Conservation (phyloP, 2,329 filamentous ascomycete genomes). For the Diaporthe velutina region DNA sequence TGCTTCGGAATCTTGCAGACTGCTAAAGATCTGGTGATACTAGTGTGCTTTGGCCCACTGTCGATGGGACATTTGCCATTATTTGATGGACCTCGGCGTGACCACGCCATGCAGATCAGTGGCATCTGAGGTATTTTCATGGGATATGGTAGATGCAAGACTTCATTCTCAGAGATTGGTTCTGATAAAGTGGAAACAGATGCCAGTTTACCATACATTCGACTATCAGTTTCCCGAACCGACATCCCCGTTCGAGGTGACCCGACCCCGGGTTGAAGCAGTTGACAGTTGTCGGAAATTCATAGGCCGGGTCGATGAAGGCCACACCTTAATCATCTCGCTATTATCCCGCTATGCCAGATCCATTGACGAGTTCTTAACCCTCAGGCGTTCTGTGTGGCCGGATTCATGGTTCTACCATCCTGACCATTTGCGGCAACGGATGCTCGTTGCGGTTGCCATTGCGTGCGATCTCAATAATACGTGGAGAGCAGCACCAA, state of each 20-base stretch:
- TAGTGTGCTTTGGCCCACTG: not conserved
- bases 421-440: not conserved
- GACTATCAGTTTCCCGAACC: not conserved
- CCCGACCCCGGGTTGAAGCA: not conserved
- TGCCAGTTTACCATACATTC: not conserved
- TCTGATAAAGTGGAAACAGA: not conserved
- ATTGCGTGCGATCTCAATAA: not conserved
- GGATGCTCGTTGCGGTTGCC: not conserved
- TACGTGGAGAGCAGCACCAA: not conserved
- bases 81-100: not conserved
- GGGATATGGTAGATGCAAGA: too few relatives aligned
- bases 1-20: not conserved
- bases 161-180: not conserved
- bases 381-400: not conserved
- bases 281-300: not conserved
- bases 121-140: not conserved
- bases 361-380: not conserved
- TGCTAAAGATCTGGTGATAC: not conserved
- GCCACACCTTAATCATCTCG: not conserved
- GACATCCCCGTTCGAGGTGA: not conserved
- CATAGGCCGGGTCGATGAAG: not conserved
- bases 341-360: not conserved
- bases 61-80: not conserved
- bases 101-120: not conserved
- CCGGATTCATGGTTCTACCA: not conserved